phyloP scores from a whole-genome alignment of 768 basidiomycete genomes.

The Russula brevipes region DNA sequence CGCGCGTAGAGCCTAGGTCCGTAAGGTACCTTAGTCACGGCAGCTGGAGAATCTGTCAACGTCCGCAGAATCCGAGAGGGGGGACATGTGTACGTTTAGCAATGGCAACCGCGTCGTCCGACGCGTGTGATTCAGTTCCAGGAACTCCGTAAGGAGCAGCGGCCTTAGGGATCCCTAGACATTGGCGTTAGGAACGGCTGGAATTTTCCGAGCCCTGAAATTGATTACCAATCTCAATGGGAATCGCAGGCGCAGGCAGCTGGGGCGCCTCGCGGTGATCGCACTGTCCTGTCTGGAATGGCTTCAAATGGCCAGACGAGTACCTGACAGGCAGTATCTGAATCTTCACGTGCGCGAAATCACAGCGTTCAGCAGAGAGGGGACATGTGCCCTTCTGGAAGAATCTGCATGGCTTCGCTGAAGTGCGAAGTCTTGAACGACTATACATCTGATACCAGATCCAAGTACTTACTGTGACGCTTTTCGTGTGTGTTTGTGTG shows the following conservation, averaged over 20 bases:
- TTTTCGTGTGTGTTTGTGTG: slow-evolving; percentile 4
- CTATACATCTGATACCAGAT: too few relatives aligned
- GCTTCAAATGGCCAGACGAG: neutral
- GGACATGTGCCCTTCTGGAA: slow-evolving; percentile 22
- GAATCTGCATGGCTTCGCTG: slow-evolving; percentile 24
- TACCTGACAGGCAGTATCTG: slow-evolving; percentile 13
- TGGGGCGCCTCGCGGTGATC: neutral
- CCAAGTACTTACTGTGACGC: slow-evolving; percentile 19
- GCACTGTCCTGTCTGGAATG: neutral
- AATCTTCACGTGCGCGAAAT: slow-evolving; percentile 25
- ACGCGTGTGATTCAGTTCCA: neutral
- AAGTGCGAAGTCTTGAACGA: neutral
- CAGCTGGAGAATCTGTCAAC: neutral
- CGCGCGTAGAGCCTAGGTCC: neutral
- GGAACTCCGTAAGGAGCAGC: neutral
- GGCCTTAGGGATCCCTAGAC: neutral
- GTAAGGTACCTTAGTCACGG: neutral
- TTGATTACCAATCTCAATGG: slow-evolving; percentile 16
- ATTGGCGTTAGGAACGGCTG: slow-evolving; percentile 4
- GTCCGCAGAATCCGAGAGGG: neutral
- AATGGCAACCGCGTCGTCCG: neutral
- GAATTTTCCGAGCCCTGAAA: neutral
- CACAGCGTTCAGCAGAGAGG: slow-evolving; percentile 24
- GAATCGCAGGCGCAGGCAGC: neutral
- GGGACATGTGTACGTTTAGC: neutral